Conservation (phyloP, 2,329 filamentous ascomycete species). For the Trichoderma arundinaceum region DNA sequence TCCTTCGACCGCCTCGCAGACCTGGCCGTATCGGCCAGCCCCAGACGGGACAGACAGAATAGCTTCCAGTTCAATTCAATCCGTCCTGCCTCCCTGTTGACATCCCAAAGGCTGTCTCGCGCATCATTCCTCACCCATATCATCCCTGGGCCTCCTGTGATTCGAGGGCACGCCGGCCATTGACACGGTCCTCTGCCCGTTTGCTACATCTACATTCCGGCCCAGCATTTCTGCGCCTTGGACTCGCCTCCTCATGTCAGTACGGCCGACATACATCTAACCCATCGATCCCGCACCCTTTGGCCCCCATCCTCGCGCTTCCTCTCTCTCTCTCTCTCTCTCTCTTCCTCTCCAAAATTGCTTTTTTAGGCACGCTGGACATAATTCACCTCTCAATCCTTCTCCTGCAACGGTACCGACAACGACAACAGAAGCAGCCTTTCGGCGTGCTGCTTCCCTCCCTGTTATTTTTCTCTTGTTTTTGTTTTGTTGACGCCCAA, state of each 20-base stretch:
- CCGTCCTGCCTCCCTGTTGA: conserved; percentile 20
- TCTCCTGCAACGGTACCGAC: not conserved
- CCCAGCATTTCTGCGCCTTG: conserved; percentile 26
- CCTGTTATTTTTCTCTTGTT: not conserved
- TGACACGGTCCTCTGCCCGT: conserved; percentile 26
- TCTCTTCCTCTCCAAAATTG: not conserved
- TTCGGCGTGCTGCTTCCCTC: not conserved
- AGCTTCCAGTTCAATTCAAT: not conserved
- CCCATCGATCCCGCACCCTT: conserved; percentile 18
- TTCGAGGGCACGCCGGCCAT: conserved; percentile 32
- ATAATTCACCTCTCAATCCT: not conserved
- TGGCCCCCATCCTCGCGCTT: not conserved
- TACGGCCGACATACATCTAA: conserved; percentile 28
- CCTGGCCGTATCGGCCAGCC: too few relatives aligned
- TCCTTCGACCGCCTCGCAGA: too few relatives aligned
- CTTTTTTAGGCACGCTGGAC: conserved; percentile 6
- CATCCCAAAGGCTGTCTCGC: conserved; percentile 43
- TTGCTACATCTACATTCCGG: conserved; percentile 31
- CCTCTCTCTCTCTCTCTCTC: not conserved
- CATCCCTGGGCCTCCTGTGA: conserved; percentile 42
- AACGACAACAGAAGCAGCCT: not conserved
- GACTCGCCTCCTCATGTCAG: conserved; percentile 25
- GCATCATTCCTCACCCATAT: conserved; percentile 44
- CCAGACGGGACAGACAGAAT: not conserved
- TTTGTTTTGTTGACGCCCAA: not conserved